These are phyloP conservation scores for Mycocentrospora acerina DNA, from an alignment of 2,329 filamentous ascomycete species.

Conservation along the genomic window DNA sequence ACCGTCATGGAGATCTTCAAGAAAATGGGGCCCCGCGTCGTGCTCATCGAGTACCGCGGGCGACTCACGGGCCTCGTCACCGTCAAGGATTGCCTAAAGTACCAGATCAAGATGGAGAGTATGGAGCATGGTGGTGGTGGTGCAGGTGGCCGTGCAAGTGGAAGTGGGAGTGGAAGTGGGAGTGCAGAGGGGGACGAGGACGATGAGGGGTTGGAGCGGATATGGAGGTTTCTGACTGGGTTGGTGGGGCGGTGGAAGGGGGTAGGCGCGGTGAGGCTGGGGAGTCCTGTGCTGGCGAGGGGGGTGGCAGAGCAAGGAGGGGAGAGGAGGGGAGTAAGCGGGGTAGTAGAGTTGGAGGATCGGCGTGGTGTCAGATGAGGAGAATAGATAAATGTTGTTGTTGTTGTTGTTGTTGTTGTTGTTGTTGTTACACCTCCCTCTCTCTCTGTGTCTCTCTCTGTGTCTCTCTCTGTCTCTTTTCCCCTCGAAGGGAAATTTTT, in stretches of 20 bases:
- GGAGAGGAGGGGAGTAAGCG: conserved; percentile 13
- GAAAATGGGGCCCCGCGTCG: conserved; percentile 92
- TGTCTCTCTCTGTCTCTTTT: too few relatives aligned
- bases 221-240: conserved; percentile 22
- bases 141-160: conserved; percentile 1
- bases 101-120: conserved; percentile 94
- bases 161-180: too few relatives aligned
- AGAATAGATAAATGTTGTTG: too few relatives aligned
- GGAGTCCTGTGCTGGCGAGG: conserved; percentile 13
- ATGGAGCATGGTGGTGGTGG: conserved; percentile 63
- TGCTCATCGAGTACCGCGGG: conserved; percentile 88
- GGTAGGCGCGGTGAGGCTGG: neutral
- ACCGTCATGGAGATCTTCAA: conserved; percentile 99
- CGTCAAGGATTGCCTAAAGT: conserved; percentile 95
- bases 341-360: conserved; percentile 26
- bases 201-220: conserved; percentile 34
- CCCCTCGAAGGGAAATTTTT: too few relatives aligned
- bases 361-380: conserved; percentile 11
- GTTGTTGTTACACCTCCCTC: too few relatives aligned
- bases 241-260: conserved; percentile 19
- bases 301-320: conserved; percentile 15
- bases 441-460: too few relatives aligned
- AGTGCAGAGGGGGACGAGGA: too few relatives aligned
- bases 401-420: too few relatives aligned
- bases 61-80: conserved; percentile 83